Conservation (phyloP, 805 yeast genomes). For the Clavispora fructus region DNA sequence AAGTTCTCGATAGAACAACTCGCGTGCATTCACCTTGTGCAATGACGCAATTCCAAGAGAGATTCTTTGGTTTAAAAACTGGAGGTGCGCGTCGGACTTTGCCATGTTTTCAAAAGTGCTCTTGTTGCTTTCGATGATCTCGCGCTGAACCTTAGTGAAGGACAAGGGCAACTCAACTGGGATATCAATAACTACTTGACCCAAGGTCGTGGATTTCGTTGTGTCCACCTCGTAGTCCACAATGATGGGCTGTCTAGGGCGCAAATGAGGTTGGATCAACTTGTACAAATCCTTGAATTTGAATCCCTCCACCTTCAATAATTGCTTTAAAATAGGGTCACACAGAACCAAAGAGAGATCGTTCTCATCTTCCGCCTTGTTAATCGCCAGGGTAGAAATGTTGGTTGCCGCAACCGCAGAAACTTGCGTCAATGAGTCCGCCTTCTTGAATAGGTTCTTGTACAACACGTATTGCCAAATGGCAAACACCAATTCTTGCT, state of each 20-base stretch:
- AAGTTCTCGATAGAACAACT: constrained; percentile 71
- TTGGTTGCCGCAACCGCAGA: constrained; percentile 34
- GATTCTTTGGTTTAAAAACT: constrained; percentile 38
- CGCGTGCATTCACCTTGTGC: constrained; percentile 56
- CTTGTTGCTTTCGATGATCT: constrained; percentile 32
- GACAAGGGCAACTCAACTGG: constrained; percentile 39
- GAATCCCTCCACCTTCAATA: constrained; percentile 49
- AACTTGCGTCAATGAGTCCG: constrained; percentile 26
- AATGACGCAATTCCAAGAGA: constrained; percentile 48
- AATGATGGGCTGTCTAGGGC: constrained; percentile 78
- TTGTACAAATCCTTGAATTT: constrained; percentile 71
- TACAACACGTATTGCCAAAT: constrained; percentile 76
- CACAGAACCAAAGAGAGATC: constrained; percentile 31
- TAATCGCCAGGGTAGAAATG: constrained; percentile 12
- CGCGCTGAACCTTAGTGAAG: constrained; percentile 32
- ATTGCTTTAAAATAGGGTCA: constrained; percentile 42
- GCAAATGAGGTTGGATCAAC: constrained; percentile 57
- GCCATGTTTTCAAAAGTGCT: constrained; percentile 39
- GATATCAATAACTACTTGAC: constrained; percentile 75
- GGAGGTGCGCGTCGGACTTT: constrained; percentile 39
- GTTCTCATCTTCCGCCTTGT: constrained; percentile 22
- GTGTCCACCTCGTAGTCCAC: constrained; percentile 74
- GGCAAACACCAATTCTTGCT: constrained; percentile 76
- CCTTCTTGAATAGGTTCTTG: constrained; percentile 47
- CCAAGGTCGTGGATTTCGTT: constrained; percentile 70